Conservation (phyloP, 2,329 filamentous ascomycete genomes). For the Fusarium clavum region DNA sequence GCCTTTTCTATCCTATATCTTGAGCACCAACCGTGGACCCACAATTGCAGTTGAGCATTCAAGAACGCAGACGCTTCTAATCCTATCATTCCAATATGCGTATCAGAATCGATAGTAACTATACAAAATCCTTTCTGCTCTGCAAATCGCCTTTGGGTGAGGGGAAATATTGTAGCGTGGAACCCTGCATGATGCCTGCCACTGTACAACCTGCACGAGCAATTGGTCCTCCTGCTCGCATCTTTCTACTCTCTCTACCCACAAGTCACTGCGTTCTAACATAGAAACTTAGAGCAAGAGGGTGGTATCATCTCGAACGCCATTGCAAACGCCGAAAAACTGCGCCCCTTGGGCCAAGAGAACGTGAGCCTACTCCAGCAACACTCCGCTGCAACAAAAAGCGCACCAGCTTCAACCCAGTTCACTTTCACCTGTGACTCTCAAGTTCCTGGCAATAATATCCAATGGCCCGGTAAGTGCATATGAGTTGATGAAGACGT, state of each 20-base stretch:
- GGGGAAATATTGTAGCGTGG: neutral
- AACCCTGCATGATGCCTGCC: constrained; percentile 1
- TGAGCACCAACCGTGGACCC: too few species aligned
- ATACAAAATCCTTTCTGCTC: neutral
- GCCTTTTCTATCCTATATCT: neutral
- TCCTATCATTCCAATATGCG: neutral
- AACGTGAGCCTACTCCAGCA: constrained; percentile 83
- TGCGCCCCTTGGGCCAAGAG: constrained; percentile 75
- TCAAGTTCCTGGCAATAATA: constrained; percentile 81
- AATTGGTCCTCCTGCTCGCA: neutral
- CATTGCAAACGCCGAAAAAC: constrained; percentile 86
- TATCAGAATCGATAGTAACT: neutral
- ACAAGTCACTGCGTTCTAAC: constrained; percentile 21
- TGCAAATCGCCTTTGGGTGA: neutral
- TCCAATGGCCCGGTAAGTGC: constrained; percentile 75
- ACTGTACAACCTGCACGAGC: neutral
- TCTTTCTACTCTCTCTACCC: neutral
- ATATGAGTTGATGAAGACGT: neutral
- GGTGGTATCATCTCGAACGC: constrained; percentile 89
- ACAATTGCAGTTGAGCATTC: neutral
- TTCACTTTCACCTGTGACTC: constrained; percentile 98
- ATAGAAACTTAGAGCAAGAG: constrained; percentile 55
- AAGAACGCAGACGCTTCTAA: neutral
- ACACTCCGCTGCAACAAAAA: constrained; percentile 66
- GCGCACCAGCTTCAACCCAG: constrained; percentile 80